Base-by-base conservation (phyloP, 352 stramenopile species). In the Thalassiosira oceanica region DNA sequence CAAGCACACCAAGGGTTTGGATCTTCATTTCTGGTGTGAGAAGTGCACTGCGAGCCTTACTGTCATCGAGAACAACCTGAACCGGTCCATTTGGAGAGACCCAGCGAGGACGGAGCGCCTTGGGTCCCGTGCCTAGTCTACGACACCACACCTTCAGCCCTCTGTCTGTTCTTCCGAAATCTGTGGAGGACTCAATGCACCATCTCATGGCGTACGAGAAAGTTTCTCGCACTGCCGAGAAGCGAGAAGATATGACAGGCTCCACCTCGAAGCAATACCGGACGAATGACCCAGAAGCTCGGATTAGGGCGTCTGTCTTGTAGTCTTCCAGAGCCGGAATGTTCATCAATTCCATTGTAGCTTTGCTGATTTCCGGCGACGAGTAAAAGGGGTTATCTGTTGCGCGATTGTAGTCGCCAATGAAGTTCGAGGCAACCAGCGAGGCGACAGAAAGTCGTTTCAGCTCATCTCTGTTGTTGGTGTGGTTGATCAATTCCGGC, bases 181-280 rank as follows among this genome's bases (percentile, higher is more conserved):
- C 36, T 52, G 11, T 29, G 20, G 37, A 39, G 11, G 5, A 39
- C 31, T 33, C 53, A 7, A 62, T 15, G 23, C 35, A 52, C 35
- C 39, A 54, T 37, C 49, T 49, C 35, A 62, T 57, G 21, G 53
- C 37, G 31, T 27, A 62, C 21, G 53, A 62, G 35, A 62, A 62
- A 26, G 37, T 36, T 29, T 28, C 53, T 16, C 53, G n/a, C 3
- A 62, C 28, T 8, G 21, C 3, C 33, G 53, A 62, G 0, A 39
- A 62, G 27, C 39, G 23, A 31, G 18, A 39, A 2, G 16, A n/a
- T 54, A 62, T 56, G n/a, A 62, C 35, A 5, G 53, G 53, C 18
- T 62, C 53, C 4, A 21, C 23, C 10, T 31, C 39, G 29, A 11
- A 62, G 37, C 35, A 54, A 57, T 62, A 54, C 13, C 24, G 53